Evolutionary conservation across 75 land plant species (phyloP), one percentile per base, ranked within the genome.

Genomic region (Pseudotsuga menziesii): DNA sequence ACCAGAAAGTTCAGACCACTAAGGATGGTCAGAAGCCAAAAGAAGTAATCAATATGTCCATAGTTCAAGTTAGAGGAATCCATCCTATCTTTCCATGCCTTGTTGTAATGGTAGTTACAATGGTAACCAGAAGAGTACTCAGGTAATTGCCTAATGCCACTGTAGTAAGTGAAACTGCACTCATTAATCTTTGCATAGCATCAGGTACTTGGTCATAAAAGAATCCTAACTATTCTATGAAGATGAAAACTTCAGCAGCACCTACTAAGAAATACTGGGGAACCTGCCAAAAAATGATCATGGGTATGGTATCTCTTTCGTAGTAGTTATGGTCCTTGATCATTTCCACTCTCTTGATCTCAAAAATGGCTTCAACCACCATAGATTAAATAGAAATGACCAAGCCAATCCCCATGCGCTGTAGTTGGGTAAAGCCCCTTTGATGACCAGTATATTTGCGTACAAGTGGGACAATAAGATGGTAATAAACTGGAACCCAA

Each of bases 41-140:
- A 95, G 78, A 90, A 95, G 72, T 89, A 89, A 55, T 95, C 90
- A 12, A 92, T 82, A 73, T 90, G 93, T 29, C 32, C 32, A 29
- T 29, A 29, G 32, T 29, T 29, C 32, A 29, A 29, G 32, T 29
- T 29, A 29, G 0, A 29, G 32, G 0, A 29, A 29, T 29, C 32
- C 32, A 29, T 29, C 32, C 1, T 29, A 1, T 29, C 32, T 29
- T 29, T 29, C 32, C 32, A 29, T 29, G 1, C 61, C 1, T 19
- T 60, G 61, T 60, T 60, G n/a, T 19, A 19, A 19, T 19, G 61
- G 1, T 60, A 60, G 1, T 1, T 19, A 60, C 32, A 29, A 29
- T 29, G 32, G 32, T 29, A 29, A 29, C 32, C 32, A 29, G 32
- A 0, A 29, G 32, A 29, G 32, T 29, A 29, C 32, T 1, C 32